Percentiles rank a stretch among this genome's conserved stretches.
phyloP scores from a whole-genome alignment of 148 eudicot genomes.

The Spergularia marina region DNA sequence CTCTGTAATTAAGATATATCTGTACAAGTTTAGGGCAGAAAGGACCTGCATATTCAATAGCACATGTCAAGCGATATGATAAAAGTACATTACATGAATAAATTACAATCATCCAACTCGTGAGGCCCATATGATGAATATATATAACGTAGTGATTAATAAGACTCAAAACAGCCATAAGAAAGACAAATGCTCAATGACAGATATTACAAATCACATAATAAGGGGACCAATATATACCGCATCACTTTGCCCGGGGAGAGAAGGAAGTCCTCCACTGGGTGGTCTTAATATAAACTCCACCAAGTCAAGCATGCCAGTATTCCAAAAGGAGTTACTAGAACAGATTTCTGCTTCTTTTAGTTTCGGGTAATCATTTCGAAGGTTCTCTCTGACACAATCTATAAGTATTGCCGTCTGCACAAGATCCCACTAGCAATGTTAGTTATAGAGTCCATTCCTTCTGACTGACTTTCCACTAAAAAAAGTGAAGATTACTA shows the following conservation, averaged over 20 bases:
- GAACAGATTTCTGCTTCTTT: constrained; percentile 27
- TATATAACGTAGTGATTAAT: not conserved
- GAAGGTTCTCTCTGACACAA: constrained; percentile 66
- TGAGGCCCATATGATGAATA: not conserved
- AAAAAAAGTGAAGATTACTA: constrained; percentile 12
- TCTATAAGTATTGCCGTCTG: constrained; percentile 85
- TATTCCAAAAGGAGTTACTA: constrained; percentile 49
- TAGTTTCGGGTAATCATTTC: constrained; percentile 37
- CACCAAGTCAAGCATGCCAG: constrained; percentile 63
- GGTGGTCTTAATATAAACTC: constrained; percentile 73
- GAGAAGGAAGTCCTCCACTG: constrained; percentile 81
- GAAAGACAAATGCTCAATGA: not conserved
- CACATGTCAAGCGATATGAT: constrained; percentile 15
- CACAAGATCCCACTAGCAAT: constrained; percentile 5
- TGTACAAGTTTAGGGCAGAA: constrained; percentile 87
- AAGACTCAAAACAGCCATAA: not conserved
- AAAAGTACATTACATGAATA: not conserved
- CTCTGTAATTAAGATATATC: constrained; percentile 70
- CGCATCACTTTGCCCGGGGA: constrained; percentile 82
- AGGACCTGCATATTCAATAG: constrained; percentile 53
- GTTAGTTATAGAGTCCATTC: not conserved
- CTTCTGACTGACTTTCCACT: not conserved
- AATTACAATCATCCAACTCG: not conserved
- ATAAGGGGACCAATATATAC: constrained; percentile 30
- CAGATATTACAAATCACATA: not conserved